phyloP scores from a whole-genome alignment of 441 rosid species.

The Metrosideros polymorpha region DNA sequence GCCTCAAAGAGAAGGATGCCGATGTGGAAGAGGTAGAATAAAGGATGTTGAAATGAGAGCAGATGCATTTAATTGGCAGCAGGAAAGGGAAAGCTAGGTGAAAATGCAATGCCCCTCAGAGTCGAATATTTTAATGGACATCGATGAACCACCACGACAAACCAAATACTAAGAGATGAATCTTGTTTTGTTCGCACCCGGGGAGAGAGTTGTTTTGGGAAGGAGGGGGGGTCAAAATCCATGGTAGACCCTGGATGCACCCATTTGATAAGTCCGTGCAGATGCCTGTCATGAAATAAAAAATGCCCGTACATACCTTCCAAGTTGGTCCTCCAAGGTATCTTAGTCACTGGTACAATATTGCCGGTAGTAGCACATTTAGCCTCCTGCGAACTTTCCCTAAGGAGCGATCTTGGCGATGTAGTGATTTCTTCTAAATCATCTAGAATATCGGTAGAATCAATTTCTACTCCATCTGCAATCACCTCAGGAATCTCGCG shows the following conservation, averaged over 20 bases:
- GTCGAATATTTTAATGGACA: neutral
- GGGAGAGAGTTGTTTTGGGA: neutral
- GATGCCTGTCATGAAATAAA: neutral
- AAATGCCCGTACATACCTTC: neutral
- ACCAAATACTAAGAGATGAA: neutral
- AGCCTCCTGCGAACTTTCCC: neutral
- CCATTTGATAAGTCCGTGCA: neutral
- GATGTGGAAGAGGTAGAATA: neutral
- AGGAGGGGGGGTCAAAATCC: neutral
- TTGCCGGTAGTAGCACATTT: neutral
- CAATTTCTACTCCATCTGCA: slow-evolving; percentile 45
- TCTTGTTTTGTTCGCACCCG: neutral
- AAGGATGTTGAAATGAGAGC: neutral
- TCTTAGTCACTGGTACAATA: neutral
- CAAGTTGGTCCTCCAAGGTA: neutral
- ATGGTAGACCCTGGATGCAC: neutral
- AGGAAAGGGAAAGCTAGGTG: neutral
- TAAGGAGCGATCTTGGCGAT: slow-evolving; percentile 19
- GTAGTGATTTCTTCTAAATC: slow-evolving; percentile 19
- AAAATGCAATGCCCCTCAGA: neutral
- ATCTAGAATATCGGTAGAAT: slow-evolving; percentile 20
- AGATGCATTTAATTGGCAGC: neutral
- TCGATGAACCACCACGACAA: neutral
- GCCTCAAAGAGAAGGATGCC: neutral
- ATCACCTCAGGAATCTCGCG: slow-evolving; percentile 54